Conservation (phyloP, 805 yeast species). For the Middelhovenomyces tepae region DNA sequence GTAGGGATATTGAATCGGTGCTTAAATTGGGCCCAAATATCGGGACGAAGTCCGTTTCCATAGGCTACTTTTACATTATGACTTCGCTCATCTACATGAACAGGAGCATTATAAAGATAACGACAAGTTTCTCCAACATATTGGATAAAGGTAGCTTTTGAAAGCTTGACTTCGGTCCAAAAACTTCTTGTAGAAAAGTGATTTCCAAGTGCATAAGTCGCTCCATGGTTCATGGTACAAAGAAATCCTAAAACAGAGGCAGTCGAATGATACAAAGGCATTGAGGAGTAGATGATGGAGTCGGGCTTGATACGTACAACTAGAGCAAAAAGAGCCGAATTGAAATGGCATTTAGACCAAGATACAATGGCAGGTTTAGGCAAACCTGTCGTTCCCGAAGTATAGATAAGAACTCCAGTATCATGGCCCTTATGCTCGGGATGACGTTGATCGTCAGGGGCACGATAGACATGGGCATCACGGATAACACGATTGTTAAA, state of each 20-base stretch:
- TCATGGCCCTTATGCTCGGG: slow-evolving; percentile 48
- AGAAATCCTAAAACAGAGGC: slow-evolving; percentile 81
- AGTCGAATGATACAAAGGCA: slow-evolving; percentile 94
- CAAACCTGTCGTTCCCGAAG: slow-evolving; percentile 91
- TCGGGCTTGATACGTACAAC: slow-evolving; percentile 49
- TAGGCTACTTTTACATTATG: slow-evolving; percentile 64
- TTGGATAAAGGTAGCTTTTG: slow-evolving; percentile 72
- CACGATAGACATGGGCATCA: slow-evolving; percentile 35
- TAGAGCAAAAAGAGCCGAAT: slow-evolving; percentile 58
- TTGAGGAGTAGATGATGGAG: slow-evolving; percentile 71
- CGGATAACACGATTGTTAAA: slow-evolving; percentile 33
- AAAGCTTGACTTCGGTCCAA: slow-evolving; percentile 78
- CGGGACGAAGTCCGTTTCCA: slow-evolving; percentile 87
- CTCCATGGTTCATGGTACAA: slow-evolving; percentile 60
- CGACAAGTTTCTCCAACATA: slow-evolving; percentile 95
- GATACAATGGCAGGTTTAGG: slow-evolving; percentile 92
- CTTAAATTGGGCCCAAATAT: slow-evolving; percentile 80
- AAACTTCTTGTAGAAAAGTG: slow-evolving; percentile 77
- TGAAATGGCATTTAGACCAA: slow-evolving; percentile 77
- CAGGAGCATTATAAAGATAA: slow-evolving; percentile 59
- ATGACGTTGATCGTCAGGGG: slow-evolving; percentile 48
- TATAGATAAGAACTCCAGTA: slow-evolving; percentile 68
- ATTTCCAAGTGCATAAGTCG: slow-evolving; percentile 65
- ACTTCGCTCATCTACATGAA: slow-evolving; percentile 48
- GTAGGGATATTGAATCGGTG: slow-evolving; percentile 62